Base-by-base conservation (phyloP, 768 basidiomycete genomes). In the Rhodotorula sphaerocarpa region DNA sequence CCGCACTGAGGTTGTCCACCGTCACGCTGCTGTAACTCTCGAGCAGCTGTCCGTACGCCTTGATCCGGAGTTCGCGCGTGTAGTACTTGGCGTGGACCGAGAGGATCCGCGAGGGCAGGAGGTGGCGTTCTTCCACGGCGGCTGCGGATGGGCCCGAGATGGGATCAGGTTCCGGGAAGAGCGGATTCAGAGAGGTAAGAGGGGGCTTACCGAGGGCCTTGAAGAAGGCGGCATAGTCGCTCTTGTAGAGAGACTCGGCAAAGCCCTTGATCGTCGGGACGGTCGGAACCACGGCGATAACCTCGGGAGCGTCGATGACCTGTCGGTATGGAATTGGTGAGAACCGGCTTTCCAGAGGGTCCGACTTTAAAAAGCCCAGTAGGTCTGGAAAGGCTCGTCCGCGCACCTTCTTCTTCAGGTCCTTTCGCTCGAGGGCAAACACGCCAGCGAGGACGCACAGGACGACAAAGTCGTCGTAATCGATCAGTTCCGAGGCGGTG, bases 171-270 rank as follows among this genome's bases (percentile, higher is more conserved):
- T 75, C 95, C 90, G 57, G 93, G 84, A 21, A 84, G 85, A 21
- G 91, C 88, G 88, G 42, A 23, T 16, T 16, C 10, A 39, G 5
- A 9, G 43, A 55, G 50, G 36, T 45, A 39, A 31, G 25, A 30
- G 5, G 50, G 41, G 59, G 70, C 79, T 27, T 67, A 88, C 88
- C 88, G 25, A 97, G 82, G 0, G 92, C 86, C 41, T 85, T 76
- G 75, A 96, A 99, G 78, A 97, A 90, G 65, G 90, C 88, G 73
- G 89, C 84, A 74, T 97, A 99, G 70, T 92, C 88, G 69, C 88
- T 89, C 61, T 92, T 87, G 75, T 92, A 92, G 7, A 99, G 79
- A 69, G 82, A 90, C 72, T 86, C 87, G 58, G 87, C 83, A 57
- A 89, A 83, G 70, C 88, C 86, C 18, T 87, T 83, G 16, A 96